Conservation (phyloP, 139 green algal genomes). For the Astrephomene gubernaculifera region DNA sequence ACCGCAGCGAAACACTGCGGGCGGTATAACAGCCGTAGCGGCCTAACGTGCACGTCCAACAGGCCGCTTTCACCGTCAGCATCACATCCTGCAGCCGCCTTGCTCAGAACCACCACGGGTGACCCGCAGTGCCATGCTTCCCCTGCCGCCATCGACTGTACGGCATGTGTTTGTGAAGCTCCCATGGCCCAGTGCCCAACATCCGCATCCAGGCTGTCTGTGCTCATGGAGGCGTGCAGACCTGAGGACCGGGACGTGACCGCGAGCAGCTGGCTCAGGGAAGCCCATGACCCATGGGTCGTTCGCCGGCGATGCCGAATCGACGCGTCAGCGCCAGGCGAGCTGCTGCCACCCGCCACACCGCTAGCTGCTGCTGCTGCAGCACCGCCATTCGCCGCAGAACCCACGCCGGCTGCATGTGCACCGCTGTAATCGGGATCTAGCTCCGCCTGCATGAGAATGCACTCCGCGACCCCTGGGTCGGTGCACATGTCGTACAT, state of each 20-base stretch:
- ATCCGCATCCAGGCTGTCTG: conserved; percentile 41
- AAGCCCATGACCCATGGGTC: conserved; percentile 29
- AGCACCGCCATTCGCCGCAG: neutral
- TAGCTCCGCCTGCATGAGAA: conserved; percentile 24
- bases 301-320: neutral
- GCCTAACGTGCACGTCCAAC: conserved; percentile 44
- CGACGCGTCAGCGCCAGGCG: neutral
- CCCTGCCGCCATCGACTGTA: too few relatives aligned
- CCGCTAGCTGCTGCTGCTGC: neutral
- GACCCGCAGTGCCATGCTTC: conserved; percentile 1
- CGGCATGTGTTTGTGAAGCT: too few relatives aligned
- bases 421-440: neutral
- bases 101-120: conserved; percentile 11
- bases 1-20: conserved; percentile 18
- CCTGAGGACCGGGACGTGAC: neutral
- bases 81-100: too few relatives aligned
- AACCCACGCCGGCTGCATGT: neutral
- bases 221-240: conserved; percentile 20
- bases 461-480: conserved; percentile 48
- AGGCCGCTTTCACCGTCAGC: neutral
- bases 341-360: neutral
- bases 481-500: conserved; percentile 48
- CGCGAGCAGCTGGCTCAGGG: conserved; percentile 15
- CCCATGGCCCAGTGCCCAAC: conserved; percentile 41
- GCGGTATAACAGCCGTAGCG: conserved; percentile 54